Base-by-base conservation (phyloP, 2,329 filamentous ascomycete species). In the Penicillium sp. region DNA sequence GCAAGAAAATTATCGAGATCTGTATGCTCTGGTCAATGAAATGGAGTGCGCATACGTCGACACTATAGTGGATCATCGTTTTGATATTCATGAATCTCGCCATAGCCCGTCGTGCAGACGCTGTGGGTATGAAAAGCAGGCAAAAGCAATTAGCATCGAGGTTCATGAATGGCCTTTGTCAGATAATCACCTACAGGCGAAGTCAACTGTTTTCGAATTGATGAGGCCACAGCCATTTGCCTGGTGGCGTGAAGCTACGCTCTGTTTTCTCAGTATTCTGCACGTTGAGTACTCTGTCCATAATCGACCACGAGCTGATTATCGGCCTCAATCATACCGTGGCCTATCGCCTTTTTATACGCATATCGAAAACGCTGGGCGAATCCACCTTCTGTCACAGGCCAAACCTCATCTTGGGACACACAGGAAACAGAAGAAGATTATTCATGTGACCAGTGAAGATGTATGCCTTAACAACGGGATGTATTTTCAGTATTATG, bases 131-230 rank as follows among this genome's bases (percentile, higher is more conserved):
- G 45, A 28, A 28, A 8, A 5, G 0, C 1, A 65, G n/a, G 80
- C 81, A 0, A 47, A 71, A 0, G 1, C 3, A 0, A 56, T 87
- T 0, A 38, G 24, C 0, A 84, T 87, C 7, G 0, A 43, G 0
- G 64, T 82, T 8, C 72, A 83, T 60, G 83, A 87, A 62, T 85
- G 81, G 81, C 83, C 83, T 0, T 68, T 86, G 0, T 77, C 82
- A 0, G 28, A 43, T 0, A 16, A 71, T 0, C 0, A 45, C 0
- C 5, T 58, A 0, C 26, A 71, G 11, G 72, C 73, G 0, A 77
- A 80, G 56, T 71, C 79, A 0, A 72, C 75, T 0, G 71, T 85
- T 0, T 86, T 86, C 50, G 83, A 86, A 60, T 66, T 85, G 0
- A 52, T 61, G 0, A 59, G 75, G 0, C 82, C 82, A 0, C 4